phyloP scores from a whole-genome alignment of 2,329 filamentous ascomycete species.

The Beauveria medogensis region DNA sequence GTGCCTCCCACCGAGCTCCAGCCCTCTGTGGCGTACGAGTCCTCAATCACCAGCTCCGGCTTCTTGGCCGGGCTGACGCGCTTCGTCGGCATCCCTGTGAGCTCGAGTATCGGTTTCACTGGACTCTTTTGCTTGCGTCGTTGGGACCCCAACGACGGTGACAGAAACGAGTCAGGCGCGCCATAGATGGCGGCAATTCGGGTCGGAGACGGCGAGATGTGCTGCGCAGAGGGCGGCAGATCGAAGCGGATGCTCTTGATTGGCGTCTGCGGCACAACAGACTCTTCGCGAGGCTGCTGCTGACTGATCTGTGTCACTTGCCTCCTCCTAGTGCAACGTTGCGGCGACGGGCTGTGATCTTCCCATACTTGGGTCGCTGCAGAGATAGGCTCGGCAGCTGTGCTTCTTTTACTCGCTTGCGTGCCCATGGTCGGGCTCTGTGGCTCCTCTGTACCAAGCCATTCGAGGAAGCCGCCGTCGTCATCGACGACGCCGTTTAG shows the following conservation, averaged over 20 bases:
- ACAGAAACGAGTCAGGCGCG: conserved; percentile 23
- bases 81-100: conserved; percentile 16
- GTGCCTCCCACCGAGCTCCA: conserved; percentile 20
- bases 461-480: conserved; percentile 24
- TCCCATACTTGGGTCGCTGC: conserved; percentile 11
- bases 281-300: conserved; percentile 20
- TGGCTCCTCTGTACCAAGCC: conserved; percentile 20
- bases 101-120: conserved; percentile 14
- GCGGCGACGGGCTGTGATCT: conserved; percentile 13
- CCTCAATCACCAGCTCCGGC: conserved; percentile 33
- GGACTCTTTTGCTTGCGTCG: conserved; percentile 21
- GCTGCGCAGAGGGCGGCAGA: conserved; percentile 35
- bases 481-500: conserved; percentile 13
- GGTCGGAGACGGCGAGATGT: conserved; percentile 32
- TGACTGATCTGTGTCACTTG: not conserved
- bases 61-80: conserved; percentile 14
- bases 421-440: conserved; percentile 19
- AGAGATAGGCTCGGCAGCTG: not conserved
- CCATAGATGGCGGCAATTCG: conserved; percentile 32
- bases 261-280: conserved; percentile 36
- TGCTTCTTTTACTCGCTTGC: not conserved
- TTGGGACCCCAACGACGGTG: conserved; percentile 27
- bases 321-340: conserved; percentile 13
- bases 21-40: conserved; percentile 35
- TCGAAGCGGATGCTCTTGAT: conserved; percentile 27